Evolutionary conservation across 2,329 filamentous ascomycete genomes (phyloP).

Genomic region (Hymenoscyphus occultus): DNA sequence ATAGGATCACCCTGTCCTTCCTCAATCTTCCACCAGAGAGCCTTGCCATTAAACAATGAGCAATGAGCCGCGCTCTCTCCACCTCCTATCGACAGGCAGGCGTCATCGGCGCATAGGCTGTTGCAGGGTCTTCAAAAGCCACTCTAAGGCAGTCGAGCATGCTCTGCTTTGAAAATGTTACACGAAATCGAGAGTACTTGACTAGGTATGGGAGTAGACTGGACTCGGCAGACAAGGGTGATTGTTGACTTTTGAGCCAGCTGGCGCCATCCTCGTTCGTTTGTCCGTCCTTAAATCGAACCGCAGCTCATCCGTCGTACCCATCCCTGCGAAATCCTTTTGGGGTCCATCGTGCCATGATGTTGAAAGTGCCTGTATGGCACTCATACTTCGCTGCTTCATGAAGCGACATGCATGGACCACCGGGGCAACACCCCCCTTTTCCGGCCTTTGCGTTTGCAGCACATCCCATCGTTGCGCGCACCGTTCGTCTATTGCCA

Average conservation of each 20-base stretch:
- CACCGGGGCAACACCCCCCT: conserved; percentile 2
- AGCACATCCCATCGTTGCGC: not conserved
- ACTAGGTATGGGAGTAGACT: not conserved
- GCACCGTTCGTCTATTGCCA: conserved; percentile 6
- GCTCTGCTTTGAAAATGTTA: not conserved
- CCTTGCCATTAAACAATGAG: conserved; percentile 3
- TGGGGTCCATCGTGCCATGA: conserved; percentile 2
- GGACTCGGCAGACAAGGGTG: not conserved
- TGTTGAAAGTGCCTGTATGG: not conserved
- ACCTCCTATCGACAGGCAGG: not conserved
- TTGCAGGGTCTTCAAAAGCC: conserved; percentile 5
- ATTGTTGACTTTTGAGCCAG: not conserved
- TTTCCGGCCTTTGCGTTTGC: not conserved
- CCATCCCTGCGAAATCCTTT: conserved; percentile 3
- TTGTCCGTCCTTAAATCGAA: not conserved
- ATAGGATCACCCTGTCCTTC: conserved; percentile 6
- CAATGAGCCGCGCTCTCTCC: conserved; percentile 5
- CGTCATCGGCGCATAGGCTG: conserved; percentile 2
- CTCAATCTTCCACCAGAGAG: not conserved
- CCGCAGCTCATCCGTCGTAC: not conserved
- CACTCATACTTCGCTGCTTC: conserved; percentile 1
- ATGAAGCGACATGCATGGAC: conserved; percentile 8
- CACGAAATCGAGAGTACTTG: not conserved
- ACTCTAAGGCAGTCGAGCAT: conserved; percentile 3
- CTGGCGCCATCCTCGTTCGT: not conserved